A percentile compares a stretch with the other conserved stretches of the same genome.
Conservation (phyloP, 768 basidiomycete species). For the Phanerodontia chrysosporium region DNA sequence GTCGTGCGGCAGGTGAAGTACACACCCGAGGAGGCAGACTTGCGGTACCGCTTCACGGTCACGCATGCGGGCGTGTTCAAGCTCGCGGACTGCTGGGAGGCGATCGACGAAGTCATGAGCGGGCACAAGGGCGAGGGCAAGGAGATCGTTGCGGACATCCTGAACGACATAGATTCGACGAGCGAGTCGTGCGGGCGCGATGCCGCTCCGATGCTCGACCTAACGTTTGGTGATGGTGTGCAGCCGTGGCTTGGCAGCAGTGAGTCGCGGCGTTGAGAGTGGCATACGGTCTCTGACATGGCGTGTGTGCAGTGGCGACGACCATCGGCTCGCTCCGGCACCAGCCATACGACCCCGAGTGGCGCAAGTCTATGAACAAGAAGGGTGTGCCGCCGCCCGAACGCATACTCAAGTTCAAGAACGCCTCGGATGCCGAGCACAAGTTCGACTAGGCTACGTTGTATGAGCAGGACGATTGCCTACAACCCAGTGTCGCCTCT, state of each 20-base stretch:
- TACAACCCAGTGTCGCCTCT: too few species aligned
- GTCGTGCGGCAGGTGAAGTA: slow-evolving; percentile 21
- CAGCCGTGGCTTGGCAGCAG: slow-evolving; percentile 13
- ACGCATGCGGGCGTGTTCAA: slow-evolving; percentile 19
- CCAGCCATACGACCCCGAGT: slow-evolving; percentile 15
- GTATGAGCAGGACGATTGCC: too few species aligned
- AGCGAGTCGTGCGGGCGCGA: neutral
- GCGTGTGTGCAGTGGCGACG: slow-evolving; percentile 3
- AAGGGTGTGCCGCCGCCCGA: slow-evolving; percentile 8
- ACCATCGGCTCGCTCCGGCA: neutral
- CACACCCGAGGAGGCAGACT: slow-evolving; percentile 15
- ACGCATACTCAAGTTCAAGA: slow-evolving; percentile 2
- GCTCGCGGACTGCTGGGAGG: slow-evolving; percentile 20
- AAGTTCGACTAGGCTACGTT: slow-evolving; percentile 5
- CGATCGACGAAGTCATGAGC: slow-evolving; percentile 19
- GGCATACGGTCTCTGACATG: too few species aligned
- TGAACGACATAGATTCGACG: slow-evolving; percentile 9
- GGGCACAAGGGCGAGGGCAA: slow-evolving; percentile 20
- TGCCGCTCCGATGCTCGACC: slow-evolving; percentile 7
- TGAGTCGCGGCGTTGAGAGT: slow-evolving; percentile 1
- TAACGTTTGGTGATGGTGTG: slow-evolving; percentile 12
- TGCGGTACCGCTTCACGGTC: slow-evolving; percentile 20
- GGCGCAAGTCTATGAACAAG: slow-evolving; percentile 19
- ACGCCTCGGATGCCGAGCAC: slow-evolving; percentile 18
- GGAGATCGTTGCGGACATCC: slow-evolving; percentile 17